Conservation (phyloP, 2,329 filamentous ascomycete species). For the Capronia epimyces region DNA sequence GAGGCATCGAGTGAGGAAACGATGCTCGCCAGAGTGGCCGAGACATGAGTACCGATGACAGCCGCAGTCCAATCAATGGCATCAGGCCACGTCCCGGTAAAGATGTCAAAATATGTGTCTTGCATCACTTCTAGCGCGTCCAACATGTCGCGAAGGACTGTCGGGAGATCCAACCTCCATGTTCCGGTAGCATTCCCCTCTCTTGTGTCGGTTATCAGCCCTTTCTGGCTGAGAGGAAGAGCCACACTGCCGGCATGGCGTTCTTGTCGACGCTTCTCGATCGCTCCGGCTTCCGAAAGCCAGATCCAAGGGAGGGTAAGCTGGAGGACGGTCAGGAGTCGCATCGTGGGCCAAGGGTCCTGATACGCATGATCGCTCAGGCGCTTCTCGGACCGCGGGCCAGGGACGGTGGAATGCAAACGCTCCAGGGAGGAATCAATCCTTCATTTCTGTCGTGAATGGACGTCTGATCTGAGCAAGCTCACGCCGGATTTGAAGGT, state of each 20-base stretch:
- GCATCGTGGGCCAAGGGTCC: constrained; percentile 10
- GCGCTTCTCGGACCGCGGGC: background rate
- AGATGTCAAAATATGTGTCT: constrained; percentile 66
- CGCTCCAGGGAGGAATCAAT: background rate
- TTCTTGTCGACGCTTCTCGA: constrained; percentile 7
- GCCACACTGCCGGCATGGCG: background rate
- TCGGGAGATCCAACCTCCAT: constrained; percentile 4
- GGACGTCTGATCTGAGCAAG: background rate
- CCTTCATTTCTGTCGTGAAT: background rate
- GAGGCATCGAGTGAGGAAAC: constrained; percentile 49
- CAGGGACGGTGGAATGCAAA: background rate
- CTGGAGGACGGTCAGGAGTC: constrained; percentile 5
- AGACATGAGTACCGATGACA: constrained; percentile 73
- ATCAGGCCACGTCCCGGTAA: constrained; percentile 74
- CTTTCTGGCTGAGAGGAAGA: constrained; percentile 3
- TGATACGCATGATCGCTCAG: constrained; percentile 15
- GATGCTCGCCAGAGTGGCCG: constrained; percentile 66
- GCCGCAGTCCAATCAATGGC: constrained; percentile 93
- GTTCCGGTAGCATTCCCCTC: constrained; percentile 2
- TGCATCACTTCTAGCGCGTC: constrained; percentile 71
- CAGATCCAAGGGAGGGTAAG: constrained; percentile 3
- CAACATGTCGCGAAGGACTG: constrained; percentile 41
- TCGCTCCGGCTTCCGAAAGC: constrained; percentile 6
- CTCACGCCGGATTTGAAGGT: too few species aligned
- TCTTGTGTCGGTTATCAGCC: constrained; percentile 11